Percentiles rank a stretch among this genome's conserved stretches.
phyloP scores from a whole-genome alignment of 2,329 filamentous ascomycete species.

The Cladorrhinum sp. region DNA sequence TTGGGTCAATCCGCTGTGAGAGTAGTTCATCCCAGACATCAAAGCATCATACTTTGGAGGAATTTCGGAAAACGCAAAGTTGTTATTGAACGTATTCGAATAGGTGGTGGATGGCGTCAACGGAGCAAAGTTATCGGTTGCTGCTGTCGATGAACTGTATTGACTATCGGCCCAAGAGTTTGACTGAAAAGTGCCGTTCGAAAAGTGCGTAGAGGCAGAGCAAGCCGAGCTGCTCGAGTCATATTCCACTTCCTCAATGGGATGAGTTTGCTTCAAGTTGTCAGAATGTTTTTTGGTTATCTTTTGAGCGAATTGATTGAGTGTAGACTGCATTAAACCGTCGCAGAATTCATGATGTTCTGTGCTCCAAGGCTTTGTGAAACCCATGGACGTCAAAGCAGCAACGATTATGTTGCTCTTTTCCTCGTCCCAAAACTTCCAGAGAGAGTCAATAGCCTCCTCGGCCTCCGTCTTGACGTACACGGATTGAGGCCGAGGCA shows the following conservation, averaged over 20 bases:
- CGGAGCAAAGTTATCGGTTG: too few relatives aligned
- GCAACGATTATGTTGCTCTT: neutral
- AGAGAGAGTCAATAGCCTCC: neutral
- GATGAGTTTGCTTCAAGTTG: neutral
- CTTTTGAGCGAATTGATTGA: neutral
- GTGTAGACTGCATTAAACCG: neutral
- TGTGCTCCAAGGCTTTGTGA: neutral
- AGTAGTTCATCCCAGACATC: too few relatives aligned
- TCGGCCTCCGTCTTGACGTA: neutral
- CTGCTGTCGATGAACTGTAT: too few relatives aligned
- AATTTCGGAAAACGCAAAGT: too few relatives aligned
- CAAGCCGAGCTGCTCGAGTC: neutral
- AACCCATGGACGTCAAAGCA: too few relatives aligned
- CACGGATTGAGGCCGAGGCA: neutral
- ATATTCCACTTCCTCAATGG: neutral
- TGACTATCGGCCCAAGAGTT: too few relatives aligned
- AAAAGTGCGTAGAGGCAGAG: too few relatives aligned
- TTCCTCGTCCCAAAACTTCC: neutral
- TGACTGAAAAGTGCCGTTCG: too few relatives aligned
- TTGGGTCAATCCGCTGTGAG: too few relatives aligned
- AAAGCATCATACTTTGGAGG: too few relatives aligned
- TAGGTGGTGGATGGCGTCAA: too few relatives aligned
- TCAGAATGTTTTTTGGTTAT: neutral
- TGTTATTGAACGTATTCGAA: too few relatives aligned
- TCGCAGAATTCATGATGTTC: neutral